Evolutionary conservation across 805 yeast genomes (phyloP), one percentile per base, ranked within the genome.

Genomic region (Lachancea thermotolerans): DNA sequence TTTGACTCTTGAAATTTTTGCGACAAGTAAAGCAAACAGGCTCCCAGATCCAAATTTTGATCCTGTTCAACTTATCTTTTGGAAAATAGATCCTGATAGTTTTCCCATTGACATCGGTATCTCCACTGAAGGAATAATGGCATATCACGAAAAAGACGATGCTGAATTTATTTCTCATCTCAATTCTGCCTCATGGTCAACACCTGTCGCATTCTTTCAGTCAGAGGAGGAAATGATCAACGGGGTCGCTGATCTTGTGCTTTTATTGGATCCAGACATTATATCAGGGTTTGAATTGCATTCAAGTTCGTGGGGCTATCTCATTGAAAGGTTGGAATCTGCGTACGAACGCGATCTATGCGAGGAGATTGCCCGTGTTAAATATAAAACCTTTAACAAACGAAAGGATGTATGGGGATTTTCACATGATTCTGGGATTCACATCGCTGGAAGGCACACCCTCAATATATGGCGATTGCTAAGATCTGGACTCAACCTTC

Each of bases 231-330:
- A 73, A 6, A 69, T 86, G 78, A 59, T 89, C 1, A 66, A 71
- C 8, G 72, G 72, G 5, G 65, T 91, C 8, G 65, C 80, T 0
- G 70, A 73, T 1, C 50, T 83, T 12, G 80, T 86, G 0, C 73
- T 79, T 15, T 53, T 68, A 2, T 71, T 79, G 42, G 98, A 93
- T 58, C 97, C 98, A 0, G 99, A 93, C 60, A 78, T 93, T 28
- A 57, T 93, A 5, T 73, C 86, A 0, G 98, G 97, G 0, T 93
- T 75, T 60, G 99, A 93, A 56, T 73, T 87, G 5, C 85, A 87
- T 50, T 67, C 81, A 0, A 55, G 75, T 0, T 86, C 97, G 0
- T 91, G 98, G 98, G 98, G 99, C 0, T 93, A 85, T 56, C 43
- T 90, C 0, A 71, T 85, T 21, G 93, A 85, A 42, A 62, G 99